Base-by-base conservation (phyloP, 768 basidiomycete species). In the Macrolepiota dolichaula region DNA sequence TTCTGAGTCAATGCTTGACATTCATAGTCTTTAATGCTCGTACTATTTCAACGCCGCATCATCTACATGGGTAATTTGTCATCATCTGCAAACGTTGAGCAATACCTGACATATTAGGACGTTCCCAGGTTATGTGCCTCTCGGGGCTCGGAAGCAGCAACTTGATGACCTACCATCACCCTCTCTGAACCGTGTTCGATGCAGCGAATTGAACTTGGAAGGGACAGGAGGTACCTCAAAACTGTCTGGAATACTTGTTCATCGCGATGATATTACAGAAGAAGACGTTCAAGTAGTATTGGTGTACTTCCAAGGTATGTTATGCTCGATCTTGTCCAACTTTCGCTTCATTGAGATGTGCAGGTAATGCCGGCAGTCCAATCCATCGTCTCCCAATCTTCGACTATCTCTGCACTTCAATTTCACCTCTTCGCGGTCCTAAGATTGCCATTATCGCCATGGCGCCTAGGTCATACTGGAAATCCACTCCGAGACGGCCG, bases 361-460 rank as follows among this genome's bases (percentile, higher is more conserved):
- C 75, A 76, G 81, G 80, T n/a, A 83, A 83, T 61, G 79, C 81
- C 2, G 81, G 81, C 1, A 81, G 79, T 38, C 81, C 81, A 0
- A 67, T 82, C 2, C 71, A 74, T 13, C 77, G 82, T 11, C 59
- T 81, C 9, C 79, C 81, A 1, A 68, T 80, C 40, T 82, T 83
- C 64, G 64, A 72, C 55, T 56, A 63, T 17, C 64, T 78, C 3
- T 65, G 78, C 1, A 65, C 53, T 67, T 56, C 65, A 54, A 27
- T 50, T 55, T 32, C 51, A 59, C 51, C 55, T 24, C 40, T 51
- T 42, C n/a, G 55, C 6, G 40, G 44, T 27, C 59, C 59, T 4
- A 61, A 35, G 42, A 56, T 66, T 4, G 68, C 67, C 6, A 63
- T 81, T 59, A 46, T 81, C 44, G 76, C 80, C 7, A 62, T 77